These are phyloP conservation scores for Colletotrichum zoysiae DNA, from an alignment of 2,329 filamentous ascomycete genomes.

Conservation along the genomic window DNA sequence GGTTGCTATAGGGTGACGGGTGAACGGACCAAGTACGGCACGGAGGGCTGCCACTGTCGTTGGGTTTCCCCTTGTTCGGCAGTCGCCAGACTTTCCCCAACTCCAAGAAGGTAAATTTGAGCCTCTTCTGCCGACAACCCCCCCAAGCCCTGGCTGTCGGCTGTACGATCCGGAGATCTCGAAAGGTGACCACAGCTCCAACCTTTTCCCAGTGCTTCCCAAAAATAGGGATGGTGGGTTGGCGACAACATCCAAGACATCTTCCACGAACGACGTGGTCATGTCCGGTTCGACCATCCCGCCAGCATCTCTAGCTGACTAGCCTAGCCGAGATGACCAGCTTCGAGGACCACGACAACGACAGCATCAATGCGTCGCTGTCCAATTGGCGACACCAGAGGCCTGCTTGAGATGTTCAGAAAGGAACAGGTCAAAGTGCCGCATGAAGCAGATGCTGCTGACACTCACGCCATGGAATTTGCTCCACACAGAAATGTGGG, in stretches of 20 bases:
- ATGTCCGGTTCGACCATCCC: not conserved
- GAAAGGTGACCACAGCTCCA: not conserved
- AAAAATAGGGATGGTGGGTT: not conserved
- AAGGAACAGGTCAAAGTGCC: not conserved
- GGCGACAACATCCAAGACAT: not conserved
- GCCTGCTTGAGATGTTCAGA: not conserved
- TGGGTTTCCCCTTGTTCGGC: slow-evolving; percentile 31
- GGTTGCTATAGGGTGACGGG: slow-evolving; percentile 11
- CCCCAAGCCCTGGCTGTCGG: slow-evolving; percentile 11
- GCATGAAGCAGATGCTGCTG: not conserved
- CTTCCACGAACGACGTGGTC: not conserved
- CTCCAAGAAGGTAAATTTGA: not conserved
- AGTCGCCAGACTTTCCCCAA: slow-evolving; percentile 14
- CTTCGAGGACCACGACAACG: not conserved
- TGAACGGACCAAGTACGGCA: not conserved
- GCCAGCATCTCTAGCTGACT: not conserved
- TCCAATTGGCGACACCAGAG: not conserved
- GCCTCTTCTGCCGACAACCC: not conserved
- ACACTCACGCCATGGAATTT: not conserved
- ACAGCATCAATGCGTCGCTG: not conserved
- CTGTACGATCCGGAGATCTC: slow-evolving; percentile 4
- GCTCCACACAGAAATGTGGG: not conserved
- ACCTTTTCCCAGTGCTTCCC: not conserved
- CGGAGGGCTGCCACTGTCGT: not conserved
- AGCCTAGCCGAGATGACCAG: not conserved